Conservation (phyloP, 441 rosid species). For the Gossypium schwendimanii region DNA sequence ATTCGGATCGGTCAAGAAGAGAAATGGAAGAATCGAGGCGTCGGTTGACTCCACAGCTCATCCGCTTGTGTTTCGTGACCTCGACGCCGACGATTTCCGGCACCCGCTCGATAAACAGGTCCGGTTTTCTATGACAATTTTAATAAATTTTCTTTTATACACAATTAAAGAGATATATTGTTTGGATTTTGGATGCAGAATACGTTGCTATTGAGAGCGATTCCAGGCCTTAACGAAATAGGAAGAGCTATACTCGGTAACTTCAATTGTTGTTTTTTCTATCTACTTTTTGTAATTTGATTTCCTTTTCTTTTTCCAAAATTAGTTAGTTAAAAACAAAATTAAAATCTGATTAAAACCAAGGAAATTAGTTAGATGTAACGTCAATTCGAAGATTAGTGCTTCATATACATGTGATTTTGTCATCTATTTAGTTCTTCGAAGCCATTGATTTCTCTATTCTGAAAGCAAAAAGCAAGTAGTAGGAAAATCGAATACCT, state of each 20-base stretch:
- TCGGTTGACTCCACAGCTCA: slow-evolving; percentile 41
- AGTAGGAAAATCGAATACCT: background rate
- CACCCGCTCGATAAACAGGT: slow-evolving; percentile 95
- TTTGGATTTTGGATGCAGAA: slow-evolving; percentile 37
- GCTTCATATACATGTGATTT: background rate
- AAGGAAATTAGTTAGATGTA: background rate
- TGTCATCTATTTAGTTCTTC: background rate
- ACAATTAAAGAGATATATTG: background rate
- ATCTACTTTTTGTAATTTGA: background rate
- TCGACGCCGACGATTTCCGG: slow-evolving; percentile 25
- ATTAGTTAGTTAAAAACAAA: background rate
- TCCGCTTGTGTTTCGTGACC: slow-evolving; percentile 61
- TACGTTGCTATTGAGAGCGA: slow-evolving; percentile 71
- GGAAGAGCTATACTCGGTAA: slow-evolving; percentile 40
- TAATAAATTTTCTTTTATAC: background rate
- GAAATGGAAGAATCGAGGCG: slow-evolving; percentile 23
- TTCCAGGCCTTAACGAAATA: slow-evolving; percentile 72
- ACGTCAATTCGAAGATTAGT: background rate
- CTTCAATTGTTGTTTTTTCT: background rate
- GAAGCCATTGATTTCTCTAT: background rate
- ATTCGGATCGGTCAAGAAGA: slow-evolving; percentile 21
- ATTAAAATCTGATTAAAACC: background rate
- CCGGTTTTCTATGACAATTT: background rate
- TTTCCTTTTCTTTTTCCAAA: background rate
- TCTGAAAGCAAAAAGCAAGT: background rate